Evolutionary conservation across 768 basidiomycete genomes (phyloP), one percentile per base, ranked within the genome.

Genomic region (Albatrellus ellisii): DNA sequence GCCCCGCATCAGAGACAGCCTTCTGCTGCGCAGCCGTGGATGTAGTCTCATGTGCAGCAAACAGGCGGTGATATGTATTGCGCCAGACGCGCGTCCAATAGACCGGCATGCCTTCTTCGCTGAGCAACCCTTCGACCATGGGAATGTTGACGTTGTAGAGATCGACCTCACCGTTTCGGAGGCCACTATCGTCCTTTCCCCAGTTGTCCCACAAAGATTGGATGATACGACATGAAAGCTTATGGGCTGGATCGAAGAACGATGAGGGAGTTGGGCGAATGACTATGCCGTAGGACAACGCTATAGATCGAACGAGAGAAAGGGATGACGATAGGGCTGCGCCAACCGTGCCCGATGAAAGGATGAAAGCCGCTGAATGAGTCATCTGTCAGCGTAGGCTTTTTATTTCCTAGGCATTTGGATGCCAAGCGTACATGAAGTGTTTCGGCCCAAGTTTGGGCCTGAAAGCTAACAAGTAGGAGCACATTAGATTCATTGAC

Each of bases 261-360:
- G 58, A 46, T 2, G 86, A 79, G 4, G 79, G 79, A 4, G 43
- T 42, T 4, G 41, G 41, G 1, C 18, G 70, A 34, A 70, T 56
- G 39, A 92, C 74, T 12, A 70, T 84, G 26, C 89, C 89, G 56
- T 95, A 94, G 0, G 88, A 92, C 27, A 97, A 54, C 1, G 92
- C 91, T 44, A 95, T 82, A 31, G 87, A 75, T 28, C 87, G 50
- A 22, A 65, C 68, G 44, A 66, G 67, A 20, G 81, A 78, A 33
- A 90, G 67, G 18, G 75, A 74, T 17, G 81, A 79, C 21, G 84
- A 84, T 58, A 97, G 66, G 12, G 92, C 84, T 2, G 90, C 91
- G 28, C 92, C 92, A 47, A 98, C 69, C 2, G 92, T 97, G 2
- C 92, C 92, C 22, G 87, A 91, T 1, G 89, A 90, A 32, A 97